Conservation (phyloP, 768 basidiomycete genomes). For the Trametes cinnabarina region DNA sequence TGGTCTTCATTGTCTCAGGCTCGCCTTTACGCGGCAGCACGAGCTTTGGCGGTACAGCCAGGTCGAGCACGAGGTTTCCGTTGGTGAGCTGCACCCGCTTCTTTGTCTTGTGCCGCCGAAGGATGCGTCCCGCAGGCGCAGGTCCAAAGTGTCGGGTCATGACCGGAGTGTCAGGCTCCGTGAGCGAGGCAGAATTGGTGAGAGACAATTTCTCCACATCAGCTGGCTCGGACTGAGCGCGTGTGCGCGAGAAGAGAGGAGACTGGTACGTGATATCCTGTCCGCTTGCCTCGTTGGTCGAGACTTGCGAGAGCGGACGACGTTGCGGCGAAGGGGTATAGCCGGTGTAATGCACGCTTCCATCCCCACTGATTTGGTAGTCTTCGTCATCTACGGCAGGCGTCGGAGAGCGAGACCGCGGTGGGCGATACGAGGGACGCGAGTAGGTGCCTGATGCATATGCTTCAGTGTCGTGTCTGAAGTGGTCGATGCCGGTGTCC, state of each 20-base stretch:
- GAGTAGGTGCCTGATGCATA: slow-evolving; percentile 63
- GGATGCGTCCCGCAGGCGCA: slow-evolving; percentile 74
- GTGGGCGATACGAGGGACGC: slow-evolving; percentile 45
- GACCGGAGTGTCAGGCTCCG: slow-evolving; percentile 37
- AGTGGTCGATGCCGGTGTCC: slow-evolving; percentile 51
- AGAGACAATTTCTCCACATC: slow-evolving; percentile 22
- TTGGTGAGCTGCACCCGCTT: slow-evolving; percentile 82
- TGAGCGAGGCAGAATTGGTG: slow-evolving; percentile 8
- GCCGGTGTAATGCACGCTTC: slow-evolving; percentile 54
- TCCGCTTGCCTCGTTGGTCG: slow-evolving; percentile 11
- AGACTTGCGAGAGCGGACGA: slow-evolving; percentile 8
- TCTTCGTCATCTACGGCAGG: slow-evolving; percentile 74
- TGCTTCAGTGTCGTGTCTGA: slow-evolving; percentile 63
- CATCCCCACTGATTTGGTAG: slow-evolving; percentile 56
- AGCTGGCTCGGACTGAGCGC: slow-evolving; percentile 12
- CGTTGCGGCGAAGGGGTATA: slow-evolving; percentile 18
- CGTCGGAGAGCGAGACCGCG: slow-evolving; percentile 75
- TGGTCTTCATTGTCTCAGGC: slow-evolving; percentile 68
- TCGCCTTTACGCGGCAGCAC: slow-evolving; percentile 70
- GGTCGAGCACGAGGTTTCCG: slow-evolving; percentile 84
- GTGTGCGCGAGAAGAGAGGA: not conserved
- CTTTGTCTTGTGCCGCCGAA: slow-evolving; percentile 69
- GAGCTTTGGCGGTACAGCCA: slow-evolving; percentile 81
- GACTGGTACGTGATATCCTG: not conserved
- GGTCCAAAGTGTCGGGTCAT: slow-evolving; percentile 87